Conservation (phyloP, 352 stramenopile genomes). For the Globisporangium solare region DNA sequence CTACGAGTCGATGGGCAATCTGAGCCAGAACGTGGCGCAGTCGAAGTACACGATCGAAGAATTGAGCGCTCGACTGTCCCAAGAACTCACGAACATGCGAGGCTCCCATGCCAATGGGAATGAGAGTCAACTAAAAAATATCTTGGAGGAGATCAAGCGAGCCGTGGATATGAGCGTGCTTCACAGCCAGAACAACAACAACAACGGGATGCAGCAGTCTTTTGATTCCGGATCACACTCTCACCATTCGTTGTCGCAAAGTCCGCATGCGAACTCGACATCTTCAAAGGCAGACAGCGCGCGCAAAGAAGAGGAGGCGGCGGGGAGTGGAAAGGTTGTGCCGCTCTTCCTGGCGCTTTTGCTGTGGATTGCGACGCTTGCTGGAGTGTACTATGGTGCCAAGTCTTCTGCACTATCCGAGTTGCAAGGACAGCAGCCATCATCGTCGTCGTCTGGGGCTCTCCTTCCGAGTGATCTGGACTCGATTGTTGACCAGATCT, state of each 20-base stretch:
- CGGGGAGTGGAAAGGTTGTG: conserved; percentile 3
- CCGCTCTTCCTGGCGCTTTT: conserved; percentile 13
- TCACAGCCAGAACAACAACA: no score
- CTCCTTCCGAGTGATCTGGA: conserved; percentile 17
- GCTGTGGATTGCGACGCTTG: conserved; percentile 16
- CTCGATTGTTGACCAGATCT: conserved; percentile 18
- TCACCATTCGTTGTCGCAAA: conserved; percentile 3
- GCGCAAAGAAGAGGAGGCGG: not conserved
- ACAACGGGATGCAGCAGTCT: conserved; percentile 1
- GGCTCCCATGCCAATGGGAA: conserved; percentile 9
- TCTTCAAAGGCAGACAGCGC: not conserved
- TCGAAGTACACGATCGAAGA: conserved; percentile 20
- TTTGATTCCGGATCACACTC: not conserved
- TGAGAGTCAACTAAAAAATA: conserved; percentile 16
- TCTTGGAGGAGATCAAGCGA: conserved; percentile 19
- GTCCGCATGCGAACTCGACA: conserved; percentile 5
- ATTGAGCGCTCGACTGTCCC: conserved; percentile 12
- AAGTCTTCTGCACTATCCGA: conserved; percentile 16
- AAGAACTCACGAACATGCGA: conserved; percentile 15
- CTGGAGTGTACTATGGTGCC: conserved; percentile 18
- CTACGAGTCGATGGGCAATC: conserved; percentile 19
- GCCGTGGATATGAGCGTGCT: conserved; percentile 9
- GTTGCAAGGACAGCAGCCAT: conserved; percentile 10
- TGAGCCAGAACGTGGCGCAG: conserved; percentile 17
- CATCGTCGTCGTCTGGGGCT: not conserved